Evolutionary conservation across 495 filamentous ascomycete genomes (phyloP).

Genomic region (Hypoxylon fragiforme): DNA sequence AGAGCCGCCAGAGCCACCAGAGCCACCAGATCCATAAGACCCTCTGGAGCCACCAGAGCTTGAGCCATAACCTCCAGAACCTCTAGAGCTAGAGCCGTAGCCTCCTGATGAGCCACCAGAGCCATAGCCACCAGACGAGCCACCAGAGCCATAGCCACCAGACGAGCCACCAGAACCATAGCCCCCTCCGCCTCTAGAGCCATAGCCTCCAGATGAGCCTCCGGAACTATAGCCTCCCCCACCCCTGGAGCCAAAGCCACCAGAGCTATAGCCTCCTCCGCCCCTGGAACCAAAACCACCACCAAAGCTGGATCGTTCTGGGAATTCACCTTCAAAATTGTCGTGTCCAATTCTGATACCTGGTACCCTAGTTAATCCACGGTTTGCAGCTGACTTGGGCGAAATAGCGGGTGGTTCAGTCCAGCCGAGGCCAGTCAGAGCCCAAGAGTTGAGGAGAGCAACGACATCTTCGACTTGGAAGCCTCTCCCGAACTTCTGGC

Average conservation of each 20-base stretch:
- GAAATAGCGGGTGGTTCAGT: slow-evolving; percentile 57
- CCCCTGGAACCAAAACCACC: not conserved
- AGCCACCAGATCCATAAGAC: no score
- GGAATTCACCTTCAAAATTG: slow-evolving; percentile 19
- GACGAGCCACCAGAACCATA: not conserved
- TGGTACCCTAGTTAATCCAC: slow-evolving; percentile 48
- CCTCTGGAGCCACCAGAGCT: no score
- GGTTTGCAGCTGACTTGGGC: slow-evolving; percentile 44
- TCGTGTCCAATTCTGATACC: slow-evolving; percentile 52
- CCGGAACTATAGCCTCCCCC: no score
- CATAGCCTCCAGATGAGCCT: not conserved
- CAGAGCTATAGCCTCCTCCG: not conserved
- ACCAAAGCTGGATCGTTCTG: no score
- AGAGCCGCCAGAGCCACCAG: slow-evolving; percentile 21
- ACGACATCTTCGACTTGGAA: slow-evolving; percentile 47
- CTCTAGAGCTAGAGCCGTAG: no score
- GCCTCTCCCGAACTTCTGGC: slow-evolving; percentile 41
- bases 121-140: slow-evolving; percentile 4
- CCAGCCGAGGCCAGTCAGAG: slow-evolving; percentile 64
- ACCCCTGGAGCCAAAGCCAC: not conserved
- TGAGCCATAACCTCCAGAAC: no score
- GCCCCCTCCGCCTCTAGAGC: no score
- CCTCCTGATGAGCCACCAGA: slow-evolving; percentile 11
- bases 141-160: not conserved
- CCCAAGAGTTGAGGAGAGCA: slow-evolving; percentile 63